Base-by-base conservation (phyloP, 2,329 filamentous ascomycete species). In the Reticulascus tulasneorum region DNA sequence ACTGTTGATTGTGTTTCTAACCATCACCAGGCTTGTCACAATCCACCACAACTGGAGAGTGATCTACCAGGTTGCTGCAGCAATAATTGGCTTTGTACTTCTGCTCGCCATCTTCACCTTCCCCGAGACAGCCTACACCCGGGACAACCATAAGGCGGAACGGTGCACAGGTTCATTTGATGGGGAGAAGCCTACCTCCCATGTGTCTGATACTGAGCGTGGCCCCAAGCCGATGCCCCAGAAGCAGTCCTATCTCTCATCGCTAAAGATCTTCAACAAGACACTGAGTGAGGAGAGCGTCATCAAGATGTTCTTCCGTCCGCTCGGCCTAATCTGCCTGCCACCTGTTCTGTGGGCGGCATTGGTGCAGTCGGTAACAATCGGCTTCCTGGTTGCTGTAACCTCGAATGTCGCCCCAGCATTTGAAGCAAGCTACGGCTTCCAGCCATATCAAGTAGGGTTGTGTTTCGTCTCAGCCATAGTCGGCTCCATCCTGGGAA, bases 281-380 rank as follows among this genome's bases (percentile, higher is more conserved):
- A 56, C 44, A 0, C 56, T 65, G 35, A 76, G 72, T 0, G 39
- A 56, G 4, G 73, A 77, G 48, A 63, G 62, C 20, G 37, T 75
- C 3, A 50, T 60, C 35, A 70, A 62, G 38, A 64, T 79, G 46
- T 61, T 69, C 36, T 24, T 69, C 7, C 68, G 75, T 0, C 74
- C 74, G 2, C 49, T 77, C 15, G 59, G 64, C 3, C 54, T 78
- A 19, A 64, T 76, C 9, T 37, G 63, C 4, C 58, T 79, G 2
- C 75, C 74, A 6, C 63, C 70, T 0, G 67, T 79, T 0, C 54
- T 78, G 4, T 78, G 73, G 73, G 70, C 70, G 4, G 69, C 73
- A 9, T 54, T 76, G 4, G 66, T 75, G 13, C 65, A 73, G 54
- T 63, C 73, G 2, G 71, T 70, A 4, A 74, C 72, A 2, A 73